Percentiles rank a stretch among this genome's conserved stretches.
phyloP scores from a whole-genome alignment of 306 rosid species.

The Cucumis melo region DNA sequence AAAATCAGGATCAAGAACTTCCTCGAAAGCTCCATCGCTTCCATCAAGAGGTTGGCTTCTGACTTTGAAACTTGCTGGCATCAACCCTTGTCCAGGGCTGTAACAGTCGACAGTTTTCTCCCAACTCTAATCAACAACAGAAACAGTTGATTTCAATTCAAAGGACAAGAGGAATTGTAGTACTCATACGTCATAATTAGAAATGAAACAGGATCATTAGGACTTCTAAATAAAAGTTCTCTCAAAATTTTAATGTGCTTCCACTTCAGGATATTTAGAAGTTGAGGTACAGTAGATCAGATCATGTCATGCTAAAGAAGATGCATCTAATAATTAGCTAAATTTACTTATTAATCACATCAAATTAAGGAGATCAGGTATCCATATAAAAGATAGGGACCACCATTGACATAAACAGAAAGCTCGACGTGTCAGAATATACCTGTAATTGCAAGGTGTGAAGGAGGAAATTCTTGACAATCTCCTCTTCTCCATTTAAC shows the following conservation, averaged over 20 bases:
- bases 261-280: neutral
- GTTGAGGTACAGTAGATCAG: neutral
- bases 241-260: neutral
- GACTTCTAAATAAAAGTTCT: neutral
- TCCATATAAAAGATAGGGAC: neutral
- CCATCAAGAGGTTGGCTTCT: constrained; percentile 57
- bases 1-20: constrained; percentile 81
- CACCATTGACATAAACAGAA: neutral
- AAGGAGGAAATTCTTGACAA: constrained; percentile 79
- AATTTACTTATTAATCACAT: neutral
- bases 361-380: neutral
- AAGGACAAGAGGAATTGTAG: neutral
- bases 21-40: constrained; percentile 58
- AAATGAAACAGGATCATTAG: neutral
- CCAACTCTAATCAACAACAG: constrained; percentile 40
- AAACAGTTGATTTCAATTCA: neutral
- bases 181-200: neutral
- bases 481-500: constrained; percentile 72
- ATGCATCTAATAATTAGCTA: neutral
- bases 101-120: constrained; percentile 86
- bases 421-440: neutral
- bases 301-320: neutral
- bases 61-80: constrained; percentile 95
- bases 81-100: constrained; percentile 89
- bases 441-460: constrained; percentile 90